Conservation (phyloP, 140 eudicot genomes). For the Oenanthe javanica region DNA sequence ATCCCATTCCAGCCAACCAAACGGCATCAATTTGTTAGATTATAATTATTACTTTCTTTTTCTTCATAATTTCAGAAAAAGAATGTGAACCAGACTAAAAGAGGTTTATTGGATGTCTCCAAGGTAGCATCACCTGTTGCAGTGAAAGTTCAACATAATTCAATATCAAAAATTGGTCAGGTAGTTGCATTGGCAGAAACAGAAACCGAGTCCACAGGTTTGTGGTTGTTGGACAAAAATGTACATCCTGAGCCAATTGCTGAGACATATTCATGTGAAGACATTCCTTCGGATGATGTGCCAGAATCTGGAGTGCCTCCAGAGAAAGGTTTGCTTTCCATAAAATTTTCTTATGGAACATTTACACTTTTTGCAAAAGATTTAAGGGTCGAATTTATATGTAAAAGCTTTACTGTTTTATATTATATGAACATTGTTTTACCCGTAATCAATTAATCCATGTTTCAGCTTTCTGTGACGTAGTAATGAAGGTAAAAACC, state of each 20-base stretch:
- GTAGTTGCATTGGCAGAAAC: slow-evolving; percentile 14
- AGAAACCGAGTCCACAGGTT: slow-evolving; percentile 13
- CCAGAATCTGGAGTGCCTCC: slow-evolving; percentile 12
- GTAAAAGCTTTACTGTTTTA: neutral
- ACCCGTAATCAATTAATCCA: neutral
- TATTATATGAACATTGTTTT: neutral
- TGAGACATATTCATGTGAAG: slow-evolving; percentile 16
- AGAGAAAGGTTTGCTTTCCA: slow-evolving; percentile 36
- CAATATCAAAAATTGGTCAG: slow-evolving; percentile 5
- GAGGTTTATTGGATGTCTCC: slow-evolving; percentile 15
- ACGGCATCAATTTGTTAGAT: neutral
- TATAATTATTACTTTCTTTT: neutral
- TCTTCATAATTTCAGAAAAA: slow-evolving; percentile 31
- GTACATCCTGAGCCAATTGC: slow-evolving; percentile 11
- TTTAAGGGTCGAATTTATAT: neutral
- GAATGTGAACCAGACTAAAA: slow-evolving; percentile 23
- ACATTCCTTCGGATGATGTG: slow-evolving; percentile 7
- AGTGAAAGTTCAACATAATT: slow-evolving; percentile 19
- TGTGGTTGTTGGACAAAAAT: slow-evolving; percentile 11
- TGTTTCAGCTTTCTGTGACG: neutral
- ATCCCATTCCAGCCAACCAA: neutral
- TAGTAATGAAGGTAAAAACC: neutral
- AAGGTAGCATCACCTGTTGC: slow-evolving; percentile 19
- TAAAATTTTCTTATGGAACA: slow-evolving; percentile 1
- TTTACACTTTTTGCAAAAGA: neutral